Evolutionary conservation across 2,329 filamentous ascomycete genomes (phyloP).

Genomic region (Chaetomium olivaceum): DNA sequence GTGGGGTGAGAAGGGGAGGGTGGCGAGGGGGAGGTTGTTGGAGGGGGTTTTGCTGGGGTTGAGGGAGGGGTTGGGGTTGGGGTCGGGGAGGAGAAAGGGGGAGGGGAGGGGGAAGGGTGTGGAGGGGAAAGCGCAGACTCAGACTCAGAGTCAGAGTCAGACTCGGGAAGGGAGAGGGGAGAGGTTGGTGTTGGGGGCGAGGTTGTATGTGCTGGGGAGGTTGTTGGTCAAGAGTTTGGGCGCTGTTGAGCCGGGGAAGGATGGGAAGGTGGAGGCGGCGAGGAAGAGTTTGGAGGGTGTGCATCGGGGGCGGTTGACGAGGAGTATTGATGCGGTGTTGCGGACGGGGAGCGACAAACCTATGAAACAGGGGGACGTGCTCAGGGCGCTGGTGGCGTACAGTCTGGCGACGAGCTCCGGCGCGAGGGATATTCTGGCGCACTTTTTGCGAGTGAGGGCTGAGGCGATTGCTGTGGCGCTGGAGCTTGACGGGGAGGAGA

Average conservation of each 20-base stretch:
- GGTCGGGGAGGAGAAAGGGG: conserved; percentile 37
- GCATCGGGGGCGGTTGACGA: conserved; percentile 60
- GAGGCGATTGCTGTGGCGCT: conserved; percentile 67
- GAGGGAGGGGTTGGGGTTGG: conserved; percentile 24
- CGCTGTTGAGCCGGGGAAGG: conserved; percentile 42
- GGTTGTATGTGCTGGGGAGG: conserved; percentile 73
- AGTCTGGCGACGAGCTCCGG: conserved; percentile 80
- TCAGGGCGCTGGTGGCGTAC: conserved; percentile 78
- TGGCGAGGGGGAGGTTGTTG: conserved; percentile 32
- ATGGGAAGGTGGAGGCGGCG: conserved; percentile 63
- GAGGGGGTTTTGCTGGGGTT: conserved; percentile 20
- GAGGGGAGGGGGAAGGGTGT: conserved; percentile 44
- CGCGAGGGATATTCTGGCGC: conserved; percentile 72
- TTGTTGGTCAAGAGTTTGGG: conserved; percentile 71
- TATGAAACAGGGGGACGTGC: conserved; percentile 48
- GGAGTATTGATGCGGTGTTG: conserved; percentile 69
- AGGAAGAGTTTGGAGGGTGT: conserved; percentile 64
- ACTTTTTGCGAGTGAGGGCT: conserved; percentile 74
- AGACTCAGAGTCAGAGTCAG: no score
- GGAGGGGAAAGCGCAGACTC: conserved; percentile 44
- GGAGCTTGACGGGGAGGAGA: conserved; percentile 47
- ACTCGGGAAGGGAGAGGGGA: conserved; percentile 45
- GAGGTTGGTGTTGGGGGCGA: conserved; percentile 61
- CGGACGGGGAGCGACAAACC: conserved; percentile 59
- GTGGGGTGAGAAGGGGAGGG: not conserved